phyloP scores from a whole-genome alignment of 2,329 filamentous ascomycete species.

The Arachnopeziza araneosa region DNA sequence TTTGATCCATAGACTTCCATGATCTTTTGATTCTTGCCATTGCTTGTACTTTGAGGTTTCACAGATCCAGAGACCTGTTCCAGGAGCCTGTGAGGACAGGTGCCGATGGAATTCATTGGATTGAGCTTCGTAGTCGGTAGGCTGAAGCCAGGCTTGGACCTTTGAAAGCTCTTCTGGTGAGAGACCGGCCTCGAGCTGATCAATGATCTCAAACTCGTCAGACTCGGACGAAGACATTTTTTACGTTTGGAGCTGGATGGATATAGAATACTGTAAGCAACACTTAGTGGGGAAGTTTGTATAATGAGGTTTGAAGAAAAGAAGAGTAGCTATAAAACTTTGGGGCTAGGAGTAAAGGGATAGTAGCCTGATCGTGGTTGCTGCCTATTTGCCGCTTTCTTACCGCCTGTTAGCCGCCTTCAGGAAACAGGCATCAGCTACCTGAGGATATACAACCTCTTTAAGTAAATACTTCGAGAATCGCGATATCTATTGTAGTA shows the following conservation, averaged over 20 bases:
- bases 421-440: too few species aligned
- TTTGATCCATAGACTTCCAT: slow-evolving; percentile 41
- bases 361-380: too few species aligned
- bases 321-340: too few species aligned
- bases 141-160: slow-evolving; percentile 15
- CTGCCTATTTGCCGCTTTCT: too few species aligned
- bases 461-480: too few species aligned
- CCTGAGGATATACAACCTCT: too few species aligned
- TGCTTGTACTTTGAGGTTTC: slow-evolving; percentile 13
- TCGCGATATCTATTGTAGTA: too few species aligned
- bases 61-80: slow-evolving; percentile 20
- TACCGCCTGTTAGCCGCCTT: too few species aligned
- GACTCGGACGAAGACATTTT: not conserved
- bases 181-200: not conserved
- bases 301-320: too few species aligned
- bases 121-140: slow-evolving; percentile 16
- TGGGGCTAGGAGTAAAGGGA: too few species aligned
- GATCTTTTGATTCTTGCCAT: slow-evolving; percentile 20
- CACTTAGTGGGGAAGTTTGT: too few species aligned
- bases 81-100: slow-evolving; percentile 10
- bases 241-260: not conserved
- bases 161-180: not conserved
- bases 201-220: not conserved
- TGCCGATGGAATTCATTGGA: slow-evolving; percentile 19
- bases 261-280: too few species aligned